These are phyloP conservation scores for Penicillium cataractarum DNA, from an alignment of 495 filamentous ascomycete species.

Conservation along the genomic window DNA sequence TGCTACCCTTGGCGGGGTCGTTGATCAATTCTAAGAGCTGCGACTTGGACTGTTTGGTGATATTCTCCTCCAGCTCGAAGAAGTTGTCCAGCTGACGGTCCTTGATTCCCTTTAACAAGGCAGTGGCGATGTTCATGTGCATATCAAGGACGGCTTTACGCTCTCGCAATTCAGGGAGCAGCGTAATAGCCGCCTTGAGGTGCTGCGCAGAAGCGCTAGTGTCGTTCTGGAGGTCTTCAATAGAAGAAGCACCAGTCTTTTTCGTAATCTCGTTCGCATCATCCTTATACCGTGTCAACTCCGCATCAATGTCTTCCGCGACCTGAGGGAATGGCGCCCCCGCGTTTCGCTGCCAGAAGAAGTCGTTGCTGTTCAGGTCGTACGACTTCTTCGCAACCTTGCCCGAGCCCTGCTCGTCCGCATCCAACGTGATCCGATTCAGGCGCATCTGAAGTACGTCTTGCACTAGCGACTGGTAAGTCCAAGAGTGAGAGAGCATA, in stretches of 20 bases:
- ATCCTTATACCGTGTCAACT: slow-evolving; percentile 92
- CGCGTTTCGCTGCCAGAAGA: slow-evolving; percentile 98
- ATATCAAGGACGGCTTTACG: slow-evolving; percentile 91
- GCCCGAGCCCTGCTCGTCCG: slow-evolving; percentile 72
- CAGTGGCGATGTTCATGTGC: slow-evolving; percentile 98
- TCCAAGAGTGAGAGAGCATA: slow-evolving; percentile 99
- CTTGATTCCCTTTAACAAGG: slow-evolving; percentile 85
- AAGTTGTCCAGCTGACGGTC: slow-evolving; percentile 94
- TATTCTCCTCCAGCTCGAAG: slow-evolving; percentile 93
- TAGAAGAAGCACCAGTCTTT: slow-evolving; percentile 88
- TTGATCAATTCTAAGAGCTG: slow-evolving; percentile 90
- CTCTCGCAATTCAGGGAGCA: slow-evolving; percentile 89
- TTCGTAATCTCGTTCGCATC: slow-evolving; percentile 93
- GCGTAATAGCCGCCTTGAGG: slow-evolving; percentile 91
- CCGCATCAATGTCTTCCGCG: slow-evolving; percentile 91
- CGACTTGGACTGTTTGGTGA: slow-evolving; percentile 87
- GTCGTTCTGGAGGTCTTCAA: slow-evolving; percentile 93
- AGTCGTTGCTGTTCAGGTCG: slow-evolving; percentile 88
- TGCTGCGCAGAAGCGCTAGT: slow-evolving; percentile 87
- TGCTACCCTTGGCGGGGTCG: slow-evolving; percentile 76
- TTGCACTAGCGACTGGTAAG: slow-evolving; percentile 93
- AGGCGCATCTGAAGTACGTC: slow-evolving; percentile 93
- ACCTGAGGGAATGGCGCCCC: slow-evolving; percentile 92
- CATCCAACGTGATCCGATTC: slow-evolving; percentile 94
- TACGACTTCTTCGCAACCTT: slow-evolving; percentile 83